These are phyloP conservation scores for Umbelopsis sp. DNA, from an alignment of 192 early-diverging fungal genomes.

Conservation along the genomic window DNA sequence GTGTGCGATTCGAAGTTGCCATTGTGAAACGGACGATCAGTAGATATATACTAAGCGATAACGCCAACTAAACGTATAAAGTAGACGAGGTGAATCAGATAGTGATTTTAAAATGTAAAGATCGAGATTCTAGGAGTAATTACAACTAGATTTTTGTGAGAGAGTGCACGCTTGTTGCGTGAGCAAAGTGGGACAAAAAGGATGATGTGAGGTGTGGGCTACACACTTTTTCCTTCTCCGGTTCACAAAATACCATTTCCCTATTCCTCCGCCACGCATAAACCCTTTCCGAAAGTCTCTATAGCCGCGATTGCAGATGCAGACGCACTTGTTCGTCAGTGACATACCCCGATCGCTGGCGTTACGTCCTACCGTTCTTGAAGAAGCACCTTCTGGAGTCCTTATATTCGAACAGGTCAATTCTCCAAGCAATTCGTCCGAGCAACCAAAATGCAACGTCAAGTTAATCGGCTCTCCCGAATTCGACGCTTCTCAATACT, in stretches of 20 bases:
- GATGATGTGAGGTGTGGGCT: background rate
- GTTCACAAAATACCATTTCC: background rate
- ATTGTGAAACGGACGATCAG: background rate
- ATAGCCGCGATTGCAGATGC: conserved; percentile 26
- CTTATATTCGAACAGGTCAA: conserved; percentile 31
- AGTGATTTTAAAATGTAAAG: background rate
- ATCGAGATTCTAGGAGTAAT: background rate
- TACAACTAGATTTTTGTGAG: background rate
- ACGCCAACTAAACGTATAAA: background rate
- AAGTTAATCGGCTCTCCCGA: conserved; percentile 34
- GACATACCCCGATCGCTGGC: conserved; percentile 60
- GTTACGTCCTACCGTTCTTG: conserved; percentile 55
- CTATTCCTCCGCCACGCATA: background rate
- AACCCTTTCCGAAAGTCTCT: background rate
- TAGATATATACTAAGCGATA: background rate
- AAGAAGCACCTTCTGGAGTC: conserved; percentile 34
- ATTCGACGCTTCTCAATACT: conserved; percentile 43
- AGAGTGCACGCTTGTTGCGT: too few relatives aligned
- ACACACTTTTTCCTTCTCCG: conserved; percentile 8
- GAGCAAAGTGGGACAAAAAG: background rate
- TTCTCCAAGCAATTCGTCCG: background rate
- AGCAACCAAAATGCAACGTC: conserved; percentile 36
- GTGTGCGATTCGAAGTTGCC: conserved; percentile 5
- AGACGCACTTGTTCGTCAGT: conserved; percentile 43
- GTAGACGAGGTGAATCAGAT: background rate